Conservation (phyloP, 257 asterid genomes). For the Penstemon newberryi region DNA sequence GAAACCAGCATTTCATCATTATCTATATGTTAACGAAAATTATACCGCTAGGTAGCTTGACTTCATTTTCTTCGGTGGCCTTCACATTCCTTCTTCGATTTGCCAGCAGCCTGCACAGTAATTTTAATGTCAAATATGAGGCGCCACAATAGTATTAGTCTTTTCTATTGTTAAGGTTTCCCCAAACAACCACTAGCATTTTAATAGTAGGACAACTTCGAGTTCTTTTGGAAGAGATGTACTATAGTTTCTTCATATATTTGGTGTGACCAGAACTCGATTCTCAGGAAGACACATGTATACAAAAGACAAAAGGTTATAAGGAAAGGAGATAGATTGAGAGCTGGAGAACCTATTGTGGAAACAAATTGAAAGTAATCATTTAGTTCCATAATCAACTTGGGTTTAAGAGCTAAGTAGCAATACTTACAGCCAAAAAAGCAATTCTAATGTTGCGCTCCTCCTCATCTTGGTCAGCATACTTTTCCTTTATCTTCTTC, state of each 20-base stretch:
- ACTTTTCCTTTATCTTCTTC: slow-evolving; percentile 95
- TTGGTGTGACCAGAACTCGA: slow-evolving; percentile 18
- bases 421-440: slow-evolving; percentile 70
- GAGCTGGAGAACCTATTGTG: slow-evolving; percentile 1
- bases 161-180: not conserved
- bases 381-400: slow-evolving; percentile 12
- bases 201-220: not conserved
- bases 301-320: slow-evolving; percentile 5
- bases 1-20: not conserved
- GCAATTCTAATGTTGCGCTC: slow-evolving; percentile 90
- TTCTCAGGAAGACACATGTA: slow-evolving; percentile 9
- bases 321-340: slow-evolving; percentile 6
- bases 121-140: slow-evolving; percentile 20
- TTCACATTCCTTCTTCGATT: slow-evolving; percentile 53
- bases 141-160: slow-evolving; percentile 20
- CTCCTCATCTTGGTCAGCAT: slow-evolving; percentile 98
- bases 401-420: slow-evolving; percentile 6
- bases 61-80: slow-evolving; percentile 33
- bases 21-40: slow-evolving; percentile 21
- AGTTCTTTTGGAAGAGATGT: not conserved
- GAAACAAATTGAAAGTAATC: not conserved
- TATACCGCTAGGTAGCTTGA: slow-evolving; percentile 51
- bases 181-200: slow-evolving; percentile 6
- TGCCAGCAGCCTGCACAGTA: slow-evolving; percentile 84
- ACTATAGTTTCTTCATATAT: slow-evolving; percentile 5